Percentiles rank a stretch among this genome's conserved stretches.
phyloP scores from a whole-genome alignment of 1,139 yeast species.

The Taphrina deformans region DNA sequence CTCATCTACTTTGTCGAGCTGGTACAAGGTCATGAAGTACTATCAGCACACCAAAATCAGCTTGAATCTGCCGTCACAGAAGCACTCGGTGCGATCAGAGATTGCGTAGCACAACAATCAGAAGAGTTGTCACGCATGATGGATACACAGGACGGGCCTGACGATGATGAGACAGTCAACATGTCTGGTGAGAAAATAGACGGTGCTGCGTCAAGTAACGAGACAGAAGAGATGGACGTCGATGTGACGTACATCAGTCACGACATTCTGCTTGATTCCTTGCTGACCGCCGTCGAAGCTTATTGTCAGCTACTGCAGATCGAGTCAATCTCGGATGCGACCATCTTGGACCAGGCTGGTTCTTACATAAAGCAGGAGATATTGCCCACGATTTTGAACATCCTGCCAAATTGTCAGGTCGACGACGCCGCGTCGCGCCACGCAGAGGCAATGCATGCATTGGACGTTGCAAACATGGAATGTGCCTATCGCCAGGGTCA shows the following conservation, averaged over 20 bases:
- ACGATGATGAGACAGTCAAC: background rate
- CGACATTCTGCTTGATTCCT: constrained; percentile 20
- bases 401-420: constrained; percentile 16
- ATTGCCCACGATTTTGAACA: background rate
- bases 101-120: background rate
- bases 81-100: constrained; percentile 6
- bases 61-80: background rate
- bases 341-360: background rate
- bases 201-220: background rate
- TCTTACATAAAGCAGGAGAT: background rate
- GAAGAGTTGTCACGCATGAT: background rate
- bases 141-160: background rate
- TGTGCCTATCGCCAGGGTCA: background rate
- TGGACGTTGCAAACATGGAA: background rate
- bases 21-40: constrained; percentile 2
- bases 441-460: background rate
- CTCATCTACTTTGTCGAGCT: constrained; percentile 14
- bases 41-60: background rate
- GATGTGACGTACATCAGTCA: constrained; percentile 23
- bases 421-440: background rate
- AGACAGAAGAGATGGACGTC: background rate
- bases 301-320: constrained; percentile 7
- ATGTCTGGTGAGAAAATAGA: background rate
- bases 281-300: constrained; percentile 5
- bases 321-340: background rate